Percentiles rank a stretch among this genome's conserved stretches.
phyloP scores from a whole-genome alignment of 139 green algal species.

The Chloropicon primus region DNA sequence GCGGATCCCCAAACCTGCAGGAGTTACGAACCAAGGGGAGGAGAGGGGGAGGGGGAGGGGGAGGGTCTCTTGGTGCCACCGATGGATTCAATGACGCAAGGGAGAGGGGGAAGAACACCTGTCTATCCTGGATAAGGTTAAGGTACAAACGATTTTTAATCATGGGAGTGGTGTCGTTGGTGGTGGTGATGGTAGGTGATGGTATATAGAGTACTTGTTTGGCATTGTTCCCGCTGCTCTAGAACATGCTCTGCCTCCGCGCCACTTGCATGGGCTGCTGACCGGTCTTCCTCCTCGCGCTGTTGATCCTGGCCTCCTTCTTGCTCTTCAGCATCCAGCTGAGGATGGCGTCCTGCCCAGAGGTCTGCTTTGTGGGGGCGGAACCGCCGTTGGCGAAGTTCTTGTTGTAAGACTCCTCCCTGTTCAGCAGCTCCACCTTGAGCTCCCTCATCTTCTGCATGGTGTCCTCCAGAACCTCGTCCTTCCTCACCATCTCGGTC shows the following conservation, averaged over 20 bases:
- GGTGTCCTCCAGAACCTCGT: slow-evolving; percentile 22
- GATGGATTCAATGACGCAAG: no score
- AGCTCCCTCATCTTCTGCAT: slow-evolving; percentile 28
- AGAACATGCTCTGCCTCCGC: neutral
- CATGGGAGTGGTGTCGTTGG: neutral
- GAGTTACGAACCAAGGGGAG: no score
- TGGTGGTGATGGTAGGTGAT: no score
- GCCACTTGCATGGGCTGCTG: neutral
- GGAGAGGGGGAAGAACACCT: no score
- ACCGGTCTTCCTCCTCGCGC: neutral
- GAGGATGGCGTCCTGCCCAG: neutral
- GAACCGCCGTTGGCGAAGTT: slow-evolving; percentile 25
- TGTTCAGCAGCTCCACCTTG: slow-evolving; percentile 41
- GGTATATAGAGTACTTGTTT: no score
- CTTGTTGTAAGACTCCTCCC: slow-evolving; percentile 66
- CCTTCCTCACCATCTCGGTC: neutral
- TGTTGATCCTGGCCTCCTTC: neutral
- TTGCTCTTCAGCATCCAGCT: neutral
- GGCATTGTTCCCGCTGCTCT: no score
- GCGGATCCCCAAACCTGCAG: no score
- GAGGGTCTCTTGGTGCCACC: no score
- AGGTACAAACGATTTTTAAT: no score
- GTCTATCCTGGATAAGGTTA: no score
- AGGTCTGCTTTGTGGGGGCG: neutral
- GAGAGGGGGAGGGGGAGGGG: no score